Evolutionary conservation across 176 grass and related monocot species (phyloP), one percentile per base, ranked within the genome.

Genomic region (Calamus simplicifolius): DNA sequence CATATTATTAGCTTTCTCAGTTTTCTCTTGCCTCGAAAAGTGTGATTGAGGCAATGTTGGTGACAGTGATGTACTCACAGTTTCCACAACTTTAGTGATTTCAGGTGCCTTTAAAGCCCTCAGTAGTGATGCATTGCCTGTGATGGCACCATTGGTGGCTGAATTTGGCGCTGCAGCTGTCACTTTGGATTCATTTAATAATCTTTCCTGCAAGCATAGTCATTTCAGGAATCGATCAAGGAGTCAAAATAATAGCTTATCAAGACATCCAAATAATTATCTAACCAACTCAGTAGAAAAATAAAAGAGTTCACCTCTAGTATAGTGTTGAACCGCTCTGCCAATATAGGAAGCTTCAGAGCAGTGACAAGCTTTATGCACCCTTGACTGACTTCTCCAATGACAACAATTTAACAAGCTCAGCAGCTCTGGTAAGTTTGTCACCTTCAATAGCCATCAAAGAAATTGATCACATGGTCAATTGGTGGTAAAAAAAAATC

Each of bases 301-400:
- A 25, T 43, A 5, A 29, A 27, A 28, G 53, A 5, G 54, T 51
- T 80, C 56, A 97, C 92, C 92, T 97, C 83, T 48, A 91, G 75
- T 79, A 91, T 69, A 8, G 58, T 53, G 62, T 81, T 97, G 59
- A 97, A 97, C 59, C 80, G 80, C 75, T 97, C 92, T 82, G 89
- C 85, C 62, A 97, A 70, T 57, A 88, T 75, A 6, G 92, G 83
- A 57, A 91, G 87, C 58, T 97, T 97, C 66, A 89, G 80, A 23
- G 83, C 80, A 17, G 87, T 91, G 31, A 90, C 92, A 52, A 97
- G 81, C 72, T 81, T 88, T 66, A 97, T 49, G 92, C 92, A 60
- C 87, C 92, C 64, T 76, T 97, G 70, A 91, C 69, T 68, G 86
- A 97, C 77, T 97, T 97, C 80, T 91, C 80, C 69, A 89, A 25